phyloP scores from a whole-genome alignment of 2,329 filamentous ascomycete genomes.

The Penicillium fuscoglaucum region DNA sequence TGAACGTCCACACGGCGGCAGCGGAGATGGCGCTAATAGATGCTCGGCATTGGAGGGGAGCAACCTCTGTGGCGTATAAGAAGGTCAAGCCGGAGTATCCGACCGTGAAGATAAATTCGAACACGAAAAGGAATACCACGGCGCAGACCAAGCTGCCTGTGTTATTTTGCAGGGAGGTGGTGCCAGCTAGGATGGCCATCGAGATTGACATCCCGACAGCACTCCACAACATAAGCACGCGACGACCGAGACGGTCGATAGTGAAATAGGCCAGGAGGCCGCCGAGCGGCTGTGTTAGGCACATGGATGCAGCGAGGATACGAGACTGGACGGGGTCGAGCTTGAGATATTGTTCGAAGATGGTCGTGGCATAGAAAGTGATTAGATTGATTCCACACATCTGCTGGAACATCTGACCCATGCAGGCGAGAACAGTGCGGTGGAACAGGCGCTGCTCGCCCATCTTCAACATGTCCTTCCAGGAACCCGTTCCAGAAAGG shows the following conservation, averaged over 20 bases:
- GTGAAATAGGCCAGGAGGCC: conserved; percentile 43
- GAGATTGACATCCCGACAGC: conserved; percentile 14
- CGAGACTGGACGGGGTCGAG: conserved; percentile 7
- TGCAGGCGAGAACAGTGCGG: conserved; percentile 35
- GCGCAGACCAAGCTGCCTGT: conserved; percentile 11
- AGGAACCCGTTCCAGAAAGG: conserved; percentile 37
- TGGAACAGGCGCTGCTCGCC: conserved; percentile 39
- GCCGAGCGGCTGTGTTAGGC: conserved; percentile 37
- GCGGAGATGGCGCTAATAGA: conserved; percentile 16
- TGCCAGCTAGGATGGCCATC: conserved; percentile 14
- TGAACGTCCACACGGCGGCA: conserved; percentile 18
- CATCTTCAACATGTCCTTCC: conserved; percentile 42
- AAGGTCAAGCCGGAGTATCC: conserved; percentile 18
- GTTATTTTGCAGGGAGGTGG: conserved; percentile 4
- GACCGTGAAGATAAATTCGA: conserved; percentile 17
- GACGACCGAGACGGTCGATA: conserved; percentile 39
- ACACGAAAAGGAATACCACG: conserved; percentile 16
- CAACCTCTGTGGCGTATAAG: conserved; percentile 17
- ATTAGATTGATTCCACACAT: conserved; percentile 42
- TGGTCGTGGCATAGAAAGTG: conserved; percentile 34
- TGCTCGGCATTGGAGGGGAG: conserved; percentile 16
- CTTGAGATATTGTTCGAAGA: conserved; percentile 9
- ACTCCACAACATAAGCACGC: conserved; percentile 28
- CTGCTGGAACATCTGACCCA: conserved; percentile 40
- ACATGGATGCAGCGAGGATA: conserved; percentile 12